A percentile compares a stretch with the other conserved stretches of the same genome.
Evolutionary conservation across 176 grass and related monocot species (phyloP).

Genomic region (Alloteropsis semialata): DNA sequence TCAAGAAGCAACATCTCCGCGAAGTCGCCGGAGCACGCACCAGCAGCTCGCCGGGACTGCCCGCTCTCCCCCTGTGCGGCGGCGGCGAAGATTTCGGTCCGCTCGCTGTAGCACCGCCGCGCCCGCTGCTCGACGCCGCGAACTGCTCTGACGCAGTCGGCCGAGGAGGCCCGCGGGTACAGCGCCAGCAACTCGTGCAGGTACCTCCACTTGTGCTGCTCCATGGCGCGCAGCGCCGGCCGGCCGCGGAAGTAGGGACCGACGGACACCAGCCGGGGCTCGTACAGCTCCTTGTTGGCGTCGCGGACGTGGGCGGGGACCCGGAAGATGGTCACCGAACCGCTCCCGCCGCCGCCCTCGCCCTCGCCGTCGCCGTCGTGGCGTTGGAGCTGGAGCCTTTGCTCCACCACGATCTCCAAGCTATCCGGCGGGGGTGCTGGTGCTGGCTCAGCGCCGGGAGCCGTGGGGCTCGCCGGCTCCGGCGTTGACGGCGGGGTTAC

Average conservation of each 20-base stretch:
- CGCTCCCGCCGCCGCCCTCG: background rate
- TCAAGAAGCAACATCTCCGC: slow-evolving; percentile 27
- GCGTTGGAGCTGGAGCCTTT: background rate
- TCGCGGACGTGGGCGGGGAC: slow-evolving; percentile 7
- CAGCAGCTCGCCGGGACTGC: background rate
- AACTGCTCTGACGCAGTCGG: background rate
- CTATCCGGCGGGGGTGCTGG: background rate
- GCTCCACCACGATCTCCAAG: background rate
- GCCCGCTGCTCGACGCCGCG: background rate
- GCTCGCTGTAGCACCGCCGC: background rate
- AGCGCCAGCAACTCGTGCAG: background rate
- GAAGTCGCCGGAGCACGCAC: background rate
- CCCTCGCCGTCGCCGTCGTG: background rate
- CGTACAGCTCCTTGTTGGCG: slow-evolving; percentile 14
- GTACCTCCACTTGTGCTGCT: slow-evolving; percentile 18
- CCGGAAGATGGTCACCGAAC: slow-evolving; percentile 22
- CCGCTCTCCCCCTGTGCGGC: background rate
- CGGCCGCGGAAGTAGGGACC: slow-evolving; percentile 28
- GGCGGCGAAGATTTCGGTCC: background rate
- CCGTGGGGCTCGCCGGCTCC: background rate
- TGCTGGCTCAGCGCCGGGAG: background rate
- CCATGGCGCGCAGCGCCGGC: background rate
- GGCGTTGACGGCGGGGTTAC: background rate
- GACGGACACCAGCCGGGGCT: slow-evolving; percentile 17
- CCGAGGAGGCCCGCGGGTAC: too few species aligned